Evolutionary conservation across 768 basidiomycete genomes (phyloP), one percentile per base, ranked within the genome.

Genomic region (Phlebiopsis flavidoalba): DNA sequence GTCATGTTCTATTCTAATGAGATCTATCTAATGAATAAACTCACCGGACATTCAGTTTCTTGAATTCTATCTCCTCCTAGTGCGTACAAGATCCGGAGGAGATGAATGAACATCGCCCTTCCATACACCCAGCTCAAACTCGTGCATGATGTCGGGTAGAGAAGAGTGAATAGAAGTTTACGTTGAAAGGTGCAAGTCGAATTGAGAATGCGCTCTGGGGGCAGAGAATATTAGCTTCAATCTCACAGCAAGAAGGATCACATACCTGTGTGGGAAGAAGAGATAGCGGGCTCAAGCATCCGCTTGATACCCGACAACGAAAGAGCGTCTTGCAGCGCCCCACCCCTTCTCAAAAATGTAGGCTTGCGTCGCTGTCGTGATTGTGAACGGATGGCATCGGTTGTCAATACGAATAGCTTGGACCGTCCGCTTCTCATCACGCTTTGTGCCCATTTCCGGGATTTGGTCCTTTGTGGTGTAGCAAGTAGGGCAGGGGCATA

Each of bases 401-500:
- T n/a, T n/a, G n/a, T n/a, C n/a, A n/a, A n/a, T n/a, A n/a, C 26
- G 26, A 31, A 31, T 31, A 31, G 26, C 26, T 31, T 31, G 3
- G 26, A 31, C 2, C 46, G 49, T n/a, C 5, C 58, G 60, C 3
- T 53, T 10, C 8, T 60, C 58, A 57, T 77, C 74, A 6, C 22
- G 54, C 33, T 62, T 51, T 4, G 62, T 59, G 0, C 78, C 78
- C 17, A 80, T 50, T 0, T 54, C 53, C 36, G 70, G 60, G 6
- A 80, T 62, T 0, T 70, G 43, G 0, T 62, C 57, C 55, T 74
- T 76, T 8, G 48, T 49, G 24, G 75, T 61, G 0, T 72, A 59
- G 57, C 79, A 80, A 0, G 71, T 64, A 0, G 77, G 77, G 60
- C 79, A 80, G 14, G 75, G 77, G 51, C 72, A 79, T 0, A n/a